Evolutionary conservation across 2,329 filamentous ascomycete genomes (phyloP).

Genomic region (Coniochaeta hoffmannii): DNA sequence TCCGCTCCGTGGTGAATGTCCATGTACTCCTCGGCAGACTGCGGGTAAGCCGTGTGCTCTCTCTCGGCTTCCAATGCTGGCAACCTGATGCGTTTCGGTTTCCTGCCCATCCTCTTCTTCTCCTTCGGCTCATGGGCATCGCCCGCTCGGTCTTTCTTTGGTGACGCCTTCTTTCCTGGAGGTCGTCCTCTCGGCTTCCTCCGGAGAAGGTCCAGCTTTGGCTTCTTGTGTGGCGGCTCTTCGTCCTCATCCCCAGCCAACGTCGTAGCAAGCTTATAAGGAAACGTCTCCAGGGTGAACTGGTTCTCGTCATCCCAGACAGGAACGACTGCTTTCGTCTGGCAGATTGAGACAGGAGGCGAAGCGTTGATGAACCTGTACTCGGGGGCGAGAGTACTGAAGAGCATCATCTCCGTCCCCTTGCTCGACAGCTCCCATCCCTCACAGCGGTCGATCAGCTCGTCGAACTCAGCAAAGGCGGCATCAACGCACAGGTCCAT

Average conservation of each 20-base stretch:
- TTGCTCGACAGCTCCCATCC: conserved; percentile 36
- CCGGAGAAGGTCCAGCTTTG: not conserved
- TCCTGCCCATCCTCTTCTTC: not conserved
- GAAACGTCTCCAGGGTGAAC: conserved; percentile 32
- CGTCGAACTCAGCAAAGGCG: conserved; percentile 20
- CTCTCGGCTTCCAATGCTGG: conserved; percentile 12
- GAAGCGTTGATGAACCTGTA: conserved; percentile 30
- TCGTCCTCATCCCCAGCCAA: conserved; percentile 17
- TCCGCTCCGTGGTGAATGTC: conserved; percentile 19
- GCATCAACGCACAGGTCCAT: conserved; percentile 18
- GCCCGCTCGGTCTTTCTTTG: conserved; percentile 5
- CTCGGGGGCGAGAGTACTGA: conserved; percentile 25
- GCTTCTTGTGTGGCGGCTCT: not conserved
- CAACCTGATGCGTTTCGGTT: not conserved
- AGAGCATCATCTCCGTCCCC: conserved; percentile 24
- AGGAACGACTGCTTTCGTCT: conserved; percentile 17
- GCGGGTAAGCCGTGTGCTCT: conserved; percentile 24
- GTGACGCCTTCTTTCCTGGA: conserved; percentile 8
- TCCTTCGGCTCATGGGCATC: not conserved
- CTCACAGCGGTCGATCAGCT: conserved; percentile 30
- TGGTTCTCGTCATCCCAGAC: conserved; percentile 31
- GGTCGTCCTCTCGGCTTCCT: not conserved
- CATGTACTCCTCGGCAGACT: conserved; percentile 24
- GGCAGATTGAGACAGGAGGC: conserved; percentile 12
- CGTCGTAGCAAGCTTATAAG: conserved; percentile 28